A percentile compares a stretch with the other conserved stretches of the same genome.
phyloP scores from a whole-genome alignment of 2,329 filamentous ascomycete species.

The Mollisia scopiformis region DNA sequence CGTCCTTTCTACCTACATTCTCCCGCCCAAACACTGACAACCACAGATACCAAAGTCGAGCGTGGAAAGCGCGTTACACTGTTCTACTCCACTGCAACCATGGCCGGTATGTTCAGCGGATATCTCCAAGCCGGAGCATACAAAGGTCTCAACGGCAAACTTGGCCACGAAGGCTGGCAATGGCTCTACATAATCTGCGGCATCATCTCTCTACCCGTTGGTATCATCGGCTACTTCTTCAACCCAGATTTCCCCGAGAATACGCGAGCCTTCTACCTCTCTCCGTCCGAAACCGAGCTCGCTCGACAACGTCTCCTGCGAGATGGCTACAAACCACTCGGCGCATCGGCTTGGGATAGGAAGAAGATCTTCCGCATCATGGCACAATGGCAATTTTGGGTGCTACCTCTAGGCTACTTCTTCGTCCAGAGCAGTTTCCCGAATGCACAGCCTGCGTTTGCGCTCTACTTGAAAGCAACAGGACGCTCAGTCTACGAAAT shows the following conservation, averaged over 20 bases:
- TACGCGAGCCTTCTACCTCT: conserved; percentile 43
- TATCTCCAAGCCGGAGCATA: conserved; percentile 47
- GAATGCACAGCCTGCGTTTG: conserved; percentile 23
- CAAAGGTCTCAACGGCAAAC: conserved; percentile 40
- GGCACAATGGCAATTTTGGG: conserved; percentile 32
- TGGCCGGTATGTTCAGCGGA: conserved; percentile 50
- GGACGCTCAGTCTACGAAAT: conserved; percentile 22
- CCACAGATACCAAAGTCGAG: conserved; percentile 40
- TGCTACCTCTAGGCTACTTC: conserved; percentile 30
- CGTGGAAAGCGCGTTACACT: conserved; percentile 58
- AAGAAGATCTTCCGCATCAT: conserved; percentile 31
- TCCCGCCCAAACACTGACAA: not conserved
- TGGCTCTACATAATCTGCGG: conserved; percentile 55
- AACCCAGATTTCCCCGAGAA: conserved; percentile 46
- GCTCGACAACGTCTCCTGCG: conserved; percentile 21
- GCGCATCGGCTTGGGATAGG: conserved; percentile 26
- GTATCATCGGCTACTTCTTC: conserved; percentile 52
- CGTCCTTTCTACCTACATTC: not conserved
- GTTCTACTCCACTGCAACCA: conserved; percentile 54
- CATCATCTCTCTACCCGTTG: conserved; percentile 56
- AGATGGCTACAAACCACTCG: conserved; percentile 27
- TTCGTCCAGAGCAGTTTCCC: conserved; percentile 28
- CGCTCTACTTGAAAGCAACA: conserved; percentile 28
- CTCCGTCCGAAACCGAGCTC: conserved; percentile 14
- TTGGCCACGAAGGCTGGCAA: conserved; percentile 44